These are phyloP conservation scores for Colletotrichum melonis DNA, from an alignment of 2,329 filamentous ascomycete species.

Conservation along the genomic window DNA sequence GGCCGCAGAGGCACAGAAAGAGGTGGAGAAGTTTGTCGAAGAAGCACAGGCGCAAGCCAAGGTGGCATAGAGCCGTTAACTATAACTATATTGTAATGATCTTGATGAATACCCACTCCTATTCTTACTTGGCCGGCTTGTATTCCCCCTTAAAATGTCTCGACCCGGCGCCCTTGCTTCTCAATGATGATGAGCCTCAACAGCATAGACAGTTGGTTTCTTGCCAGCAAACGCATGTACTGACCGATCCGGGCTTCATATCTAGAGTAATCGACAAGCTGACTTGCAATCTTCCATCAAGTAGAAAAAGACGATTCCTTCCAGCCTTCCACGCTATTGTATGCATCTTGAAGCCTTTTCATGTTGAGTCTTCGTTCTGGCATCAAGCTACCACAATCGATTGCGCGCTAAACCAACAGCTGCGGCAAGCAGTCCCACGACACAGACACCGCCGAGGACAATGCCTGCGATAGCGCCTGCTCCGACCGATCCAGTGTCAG, in stretches of 20 bases:
- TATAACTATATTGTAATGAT: slow-evolving; percentile 16
- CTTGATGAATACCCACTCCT: slow-evolving; percentile 25
- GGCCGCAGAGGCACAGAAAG: not conserved
- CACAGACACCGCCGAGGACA: not conserved
- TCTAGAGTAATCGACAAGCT: too few species aligned
- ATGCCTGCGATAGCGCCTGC: slow-evolving; percentile 2
- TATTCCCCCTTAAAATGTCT: too few species aligned
- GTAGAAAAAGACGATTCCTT: too few species aligned
- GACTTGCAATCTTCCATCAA: not conserved
- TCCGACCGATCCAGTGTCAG: not conserved
- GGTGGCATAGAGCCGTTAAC: not conserved
- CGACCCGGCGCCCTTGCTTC: not conserved
- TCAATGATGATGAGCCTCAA: not conserved
- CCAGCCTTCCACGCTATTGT: too few species aligned
- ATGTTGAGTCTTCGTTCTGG: too few species aligned
- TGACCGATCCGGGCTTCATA: too few species aligned
- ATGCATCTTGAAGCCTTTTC: not conserved
- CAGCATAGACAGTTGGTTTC: not conserved
- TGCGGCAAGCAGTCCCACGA: not conserved
- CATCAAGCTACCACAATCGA: not conserved
- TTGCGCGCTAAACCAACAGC: not conserved
- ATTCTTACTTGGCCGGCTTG: not conserved
- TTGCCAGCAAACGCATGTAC: not conserved
- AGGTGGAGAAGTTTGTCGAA: not conserved
- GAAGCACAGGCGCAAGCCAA: slow-evolving; percentile 13